A percentile compares a stretch with the other conserved stretches of the same genome.
These are phyloP conservation scores for Metschnikowia drakensbergensis DNA, from an alignment of 805 yeast genomes.

Conservation along the genomic window DNA sequence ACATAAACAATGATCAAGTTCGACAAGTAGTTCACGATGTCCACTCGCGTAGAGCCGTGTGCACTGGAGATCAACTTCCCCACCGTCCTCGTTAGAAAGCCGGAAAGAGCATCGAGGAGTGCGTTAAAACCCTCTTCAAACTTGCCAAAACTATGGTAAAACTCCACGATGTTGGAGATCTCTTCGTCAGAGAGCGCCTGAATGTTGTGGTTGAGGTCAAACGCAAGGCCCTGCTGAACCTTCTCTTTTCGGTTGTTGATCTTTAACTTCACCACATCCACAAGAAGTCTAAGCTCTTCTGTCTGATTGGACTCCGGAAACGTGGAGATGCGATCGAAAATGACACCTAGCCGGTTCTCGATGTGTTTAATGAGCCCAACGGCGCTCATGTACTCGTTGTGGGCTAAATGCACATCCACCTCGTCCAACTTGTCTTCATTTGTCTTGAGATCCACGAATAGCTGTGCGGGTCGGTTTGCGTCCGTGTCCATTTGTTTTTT, in stretches of 20 bases:
- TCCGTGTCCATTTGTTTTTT: constrained; percentile 13
- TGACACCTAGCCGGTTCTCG: constrained; percentile 28
- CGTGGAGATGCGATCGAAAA: constrained; percentile 24
- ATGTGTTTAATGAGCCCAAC: constrained; percentile 40
- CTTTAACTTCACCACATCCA: constrained; percentile 42
- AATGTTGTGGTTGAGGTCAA: constrained; percentile 37
- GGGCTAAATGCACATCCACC: constrained; percentile 63
- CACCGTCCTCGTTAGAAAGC: constrained; percentile 29
- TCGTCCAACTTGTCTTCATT: constrained; percentile 66
- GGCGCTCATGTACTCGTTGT: constrained; percentile 48
- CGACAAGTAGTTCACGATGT: constrained; percentile 38
- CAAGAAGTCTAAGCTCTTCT: constrained; percentile 28
- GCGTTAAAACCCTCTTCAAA: constrained; percentile 35
- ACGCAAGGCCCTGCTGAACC: constrained; percentile 34
- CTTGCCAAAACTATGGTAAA: constrained; percentile 33
- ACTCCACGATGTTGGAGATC: constrained; percentile 33
- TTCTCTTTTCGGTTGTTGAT: constrained; percentile 34
- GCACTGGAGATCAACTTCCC: constrained; percentile 34
- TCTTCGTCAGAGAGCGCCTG: constrained; percentile 28
- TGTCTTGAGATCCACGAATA: constrained; percentile 45
- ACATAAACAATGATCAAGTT: constrained; percentile 39
- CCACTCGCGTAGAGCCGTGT: constrained; percentile 43
- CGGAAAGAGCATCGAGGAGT: constrained; percentile 33
- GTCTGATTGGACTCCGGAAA: constrained; percentile 14
- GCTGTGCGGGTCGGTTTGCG: constrained; percentile 17